These are phyloP conservation scores for Pseudogymnoascus sp. DNA, from an alignment of 2,329 filamentous ascomycete genomes.

Conservation along the genomic window DNA sequence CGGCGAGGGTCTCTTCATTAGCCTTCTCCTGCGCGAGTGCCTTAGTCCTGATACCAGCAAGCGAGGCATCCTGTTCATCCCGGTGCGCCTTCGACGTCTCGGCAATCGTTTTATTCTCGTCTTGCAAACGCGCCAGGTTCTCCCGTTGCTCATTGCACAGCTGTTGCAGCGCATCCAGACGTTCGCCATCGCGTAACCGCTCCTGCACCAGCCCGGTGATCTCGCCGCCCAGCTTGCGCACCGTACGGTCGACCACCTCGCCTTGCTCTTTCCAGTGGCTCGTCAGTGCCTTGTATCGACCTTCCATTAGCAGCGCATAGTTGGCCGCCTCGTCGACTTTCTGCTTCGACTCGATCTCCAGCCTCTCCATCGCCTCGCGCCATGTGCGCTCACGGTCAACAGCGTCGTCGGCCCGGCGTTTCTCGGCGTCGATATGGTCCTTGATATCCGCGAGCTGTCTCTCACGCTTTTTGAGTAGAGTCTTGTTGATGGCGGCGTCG, in stretches of 20 bases:
- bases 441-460: constrained; percentile 67
- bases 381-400: constrained; percentile 54
- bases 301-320: constrained; percentile 62
- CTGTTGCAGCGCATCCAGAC: constrained; percentile 58
- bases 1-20: constrained; percentile 52
- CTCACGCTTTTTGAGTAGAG: constrained; percentile 64
- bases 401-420: constrained; percentile 53
- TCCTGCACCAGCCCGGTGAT: constrained; percentile 51
- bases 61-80: constrained; percentile 52
- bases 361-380: constrained; percentile 59
- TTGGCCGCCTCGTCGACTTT: constrained; percentile 61
- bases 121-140: constrained; percentile 55
- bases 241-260: constrained; percentile 50
- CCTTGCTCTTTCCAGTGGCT: constrained; percentile 63
- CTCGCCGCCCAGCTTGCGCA: constrained; percentile 46
- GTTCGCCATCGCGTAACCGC: constrained; percentile 54
- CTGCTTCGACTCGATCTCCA: constrained; percentile 50
- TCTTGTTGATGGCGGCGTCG: constrained; percentile 65
- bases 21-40: constrained; percentile 54
- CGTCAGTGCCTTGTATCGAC: constrained; percentile 61
- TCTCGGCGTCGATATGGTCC: constrained; percentile 57
- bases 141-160: constrained; percentile 68
- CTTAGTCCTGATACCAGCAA: constrained; percentile 53
- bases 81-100: constrained; percentile 60
- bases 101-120: constrained; percentile 57